Evolutionary conservation across 306 rosid species (phyloP).

Genomic region (Aeschynomene evenia): DNA sequence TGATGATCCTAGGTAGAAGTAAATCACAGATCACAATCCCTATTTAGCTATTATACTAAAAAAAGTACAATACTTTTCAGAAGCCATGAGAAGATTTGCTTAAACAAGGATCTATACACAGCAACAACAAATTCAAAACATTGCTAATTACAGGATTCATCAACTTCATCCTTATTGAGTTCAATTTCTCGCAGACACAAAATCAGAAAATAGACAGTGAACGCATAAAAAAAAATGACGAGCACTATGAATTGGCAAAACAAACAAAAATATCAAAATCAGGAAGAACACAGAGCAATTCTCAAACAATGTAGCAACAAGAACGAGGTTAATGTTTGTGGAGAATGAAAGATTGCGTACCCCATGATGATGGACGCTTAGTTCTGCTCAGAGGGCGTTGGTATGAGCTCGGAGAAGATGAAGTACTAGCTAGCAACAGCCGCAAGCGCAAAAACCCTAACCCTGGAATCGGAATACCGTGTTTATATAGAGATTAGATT

Average conservation of each 20-base stretch:
- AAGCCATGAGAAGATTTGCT: background rate
- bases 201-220: background rate
- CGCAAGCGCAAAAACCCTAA: conserved; percentile 41
- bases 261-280: background rate
- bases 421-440: conserved; percentile 1
- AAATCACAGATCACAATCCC: background rate
- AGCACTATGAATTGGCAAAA: background rate
- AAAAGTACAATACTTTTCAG: background rate
- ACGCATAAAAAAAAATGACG: background rate
- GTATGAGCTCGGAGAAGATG: background rate
- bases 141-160: background rate
- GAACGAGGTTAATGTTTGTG: background rate
- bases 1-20: background rate
- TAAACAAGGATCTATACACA: background rate
- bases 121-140: background rate
- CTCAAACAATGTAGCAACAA: background rate
- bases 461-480: background rate
- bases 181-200: background rate
- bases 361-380: conserved; percentile 47
- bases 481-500: conserved; percentile 4
- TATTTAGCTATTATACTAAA: background rate
- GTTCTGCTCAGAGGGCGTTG: background rate
- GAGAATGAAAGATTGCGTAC: conserved; percentile 28
- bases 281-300: background rate
- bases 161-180: background rate